These are phyloP conservation scores for Delphinella strobiligena DNA, from an alignment of 2,329 filamentous ascomycete species.

Conservation along the genomic window DNA sequence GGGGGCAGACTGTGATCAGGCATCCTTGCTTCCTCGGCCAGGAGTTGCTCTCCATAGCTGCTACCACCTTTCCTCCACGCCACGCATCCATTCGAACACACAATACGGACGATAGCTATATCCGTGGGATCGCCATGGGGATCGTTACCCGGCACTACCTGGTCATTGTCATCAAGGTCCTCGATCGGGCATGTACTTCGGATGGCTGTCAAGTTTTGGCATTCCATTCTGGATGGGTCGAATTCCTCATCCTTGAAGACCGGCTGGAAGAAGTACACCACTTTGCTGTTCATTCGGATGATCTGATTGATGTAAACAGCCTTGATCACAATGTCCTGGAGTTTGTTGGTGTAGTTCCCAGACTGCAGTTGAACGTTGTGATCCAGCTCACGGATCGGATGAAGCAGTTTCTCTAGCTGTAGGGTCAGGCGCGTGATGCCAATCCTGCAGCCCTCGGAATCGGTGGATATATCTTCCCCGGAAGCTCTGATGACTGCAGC, in stretches of 20 bases:
- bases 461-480: no score
- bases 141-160: no score
- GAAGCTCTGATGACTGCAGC: constrained; percentile 10
- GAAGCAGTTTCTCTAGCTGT: constrained; percentile 12
- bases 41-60: constrained; percentile 10
- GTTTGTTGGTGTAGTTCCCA: background rate
- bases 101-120: constrained; percentile 17
- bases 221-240: constrained; percentile 17
- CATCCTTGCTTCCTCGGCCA: constrained; percentile 11
- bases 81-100: constrained; percentile 16
- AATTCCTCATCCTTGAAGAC: constrained; percentile 22
- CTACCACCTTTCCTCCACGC: constrained; percentile 18
- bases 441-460: no score
- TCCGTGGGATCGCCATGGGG: constrained; percentile 11
- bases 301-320: constrained; percentile 13
- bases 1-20: constrained; percentile 3
- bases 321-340: constrained; percentile 12
- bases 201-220: constrained; percentile 16
- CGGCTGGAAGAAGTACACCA: constrained; percentile 19
- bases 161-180: no score
- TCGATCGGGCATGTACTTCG: constrained; percentile 14
- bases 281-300: constrained; percentile 14
- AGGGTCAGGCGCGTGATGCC: constrained; percentile 3
- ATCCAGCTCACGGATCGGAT: constrained; percentile 9
- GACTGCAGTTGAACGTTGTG: no score